A percentile compares a stretch with the other conserved stretches of the same genome.
phyloP scores from a whole-genome alignment of 2,329 filamentous ascomycete genomes.

The Stagonosporopsis cucurbitacearum region DNA sequence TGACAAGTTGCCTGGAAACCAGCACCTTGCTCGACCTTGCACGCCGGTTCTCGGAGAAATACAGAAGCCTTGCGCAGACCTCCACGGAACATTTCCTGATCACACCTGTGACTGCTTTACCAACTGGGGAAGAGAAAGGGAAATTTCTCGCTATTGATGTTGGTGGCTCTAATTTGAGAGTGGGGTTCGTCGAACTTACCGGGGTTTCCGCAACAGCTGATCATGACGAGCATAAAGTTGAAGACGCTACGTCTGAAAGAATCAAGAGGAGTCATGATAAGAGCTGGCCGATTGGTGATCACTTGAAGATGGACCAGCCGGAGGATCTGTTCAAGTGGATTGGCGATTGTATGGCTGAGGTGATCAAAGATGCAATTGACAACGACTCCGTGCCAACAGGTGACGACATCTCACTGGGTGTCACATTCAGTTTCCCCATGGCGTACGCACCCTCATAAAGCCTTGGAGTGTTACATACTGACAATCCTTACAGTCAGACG shows the following conservation, averaged over 20 bases:
- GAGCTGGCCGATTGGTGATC: slow-evolving; percentile 75
- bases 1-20: slow-evolving; percentile 44
- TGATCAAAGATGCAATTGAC: slow-evolving; percentile 66
- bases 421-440: slow-evolving; percentile 76
- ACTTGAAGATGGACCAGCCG: slow-evolving; percentile 75
- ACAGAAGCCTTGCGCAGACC: slow-evolving; percentile 39
- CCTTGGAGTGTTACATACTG: slow-evolving; percentile 1
- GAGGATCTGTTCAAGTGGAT: slow-evolving; percentile 83
- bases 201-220: slow-evolving; percentile 38
- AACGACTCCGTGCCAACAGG: slow-evolving; percentile 29
- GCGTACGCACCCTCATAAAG: slow-evolving; percentile 39
- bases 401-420: slow-evolving; percentile 63
- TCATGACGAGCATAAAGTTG: not conserved
- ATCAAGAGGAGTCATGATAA: slow-evolving; percentile 69
- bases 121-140: slow-evolving; percentile 70
- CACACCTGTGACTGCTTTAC: slow-evolving; percentile 50
- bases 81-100: slow-evolving; percentile 50
- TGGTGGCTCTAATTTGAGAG: slow-evolving; percentile 72
- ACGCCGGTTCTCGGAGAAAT: slow-evolving; percentile 45
- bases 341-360: slow-evolving; percentile 75
- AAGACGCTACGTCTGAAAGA: slow-evolving; percentile 40
- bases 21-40: slow-evolving; percentile 43
- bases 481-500: slow-evolving; percentile 54
- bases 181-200: slow-evolving; percentile 69
- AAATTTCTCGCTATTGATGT: slow-evolving; percentile 56